These are phyloP conservation scores for Parmelia sp. DNA, from an alignment of 495 filamentous ascomycete genomes.

Conservation along the genomic window DNA sequence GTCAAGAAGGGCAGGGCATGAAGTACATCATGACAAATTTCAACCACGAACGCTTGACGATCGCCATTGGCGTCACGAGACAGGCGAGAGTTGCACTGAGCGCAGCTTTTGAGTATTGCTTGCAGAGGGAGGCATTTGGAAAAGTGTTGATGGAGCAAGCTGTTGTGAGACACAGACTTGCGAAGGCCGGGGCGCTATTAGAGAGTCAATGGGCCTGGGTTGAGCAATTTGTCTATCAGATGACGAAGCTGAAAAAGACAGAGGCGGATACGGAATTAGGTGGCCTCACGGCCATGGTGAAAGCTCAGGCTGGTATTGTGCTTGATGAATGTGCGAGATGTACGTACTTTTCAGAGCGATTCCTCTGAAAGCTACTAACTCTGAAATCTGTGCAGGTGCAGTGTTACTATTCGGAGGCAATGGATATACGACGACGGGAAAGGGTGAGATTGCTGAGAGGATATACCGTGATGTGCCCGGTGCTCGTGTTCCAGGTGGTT, in stretches of 20 bases:
- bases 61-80: slow-evolving; percentile 57
- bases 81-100: slow-evolving; percentile 58
- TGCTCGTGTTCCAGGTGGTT: slow-evolving; percentile 60
- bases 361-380: too few species aligned
- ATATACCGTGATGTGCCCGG: slow-evolving; percentile 62
- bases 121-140: slow-evolving; percentile 70
- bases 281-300: slow-evolving; percentile 61
- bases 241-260: slow-evolving; percentile 55
- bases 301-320: slow-evolving; percentile 65
- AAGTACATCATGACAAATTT: slow-evolving; percentile 76
- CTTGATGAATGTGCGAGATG: slow-evolving; percentile 62
- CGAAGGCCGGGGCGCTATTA: slow-evolving; percentile 60
- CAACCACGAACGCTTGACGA: slow-evolving; percentile 70
- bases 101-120: slow-evolving; percentile 58
- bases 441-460: slow-evolving; percentile 61
- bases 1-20: slow-evolving; percentile 66
- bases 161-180: slow-evolving; percentile 65
- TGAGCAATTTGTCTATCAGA: slow-evolving; percentile 67
- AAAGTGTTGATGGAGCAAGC: slow-evolving; percentile 67
- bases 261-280: slow-evolving; percentile 60
- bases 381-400: too few species aligned
- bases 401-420: slow-evolving; percentile 67
- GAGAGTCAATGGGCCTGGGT: slow-evolving; percentile 69
- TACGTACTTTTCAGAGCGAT: too few species aligned
- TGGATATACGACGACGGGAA: slow-evolving; percentile 61